These are phyloP conservation scores for Glycine soja DNA, from an alignment of 306 rosid genomes.

Conservation along the genomic window DNA sequence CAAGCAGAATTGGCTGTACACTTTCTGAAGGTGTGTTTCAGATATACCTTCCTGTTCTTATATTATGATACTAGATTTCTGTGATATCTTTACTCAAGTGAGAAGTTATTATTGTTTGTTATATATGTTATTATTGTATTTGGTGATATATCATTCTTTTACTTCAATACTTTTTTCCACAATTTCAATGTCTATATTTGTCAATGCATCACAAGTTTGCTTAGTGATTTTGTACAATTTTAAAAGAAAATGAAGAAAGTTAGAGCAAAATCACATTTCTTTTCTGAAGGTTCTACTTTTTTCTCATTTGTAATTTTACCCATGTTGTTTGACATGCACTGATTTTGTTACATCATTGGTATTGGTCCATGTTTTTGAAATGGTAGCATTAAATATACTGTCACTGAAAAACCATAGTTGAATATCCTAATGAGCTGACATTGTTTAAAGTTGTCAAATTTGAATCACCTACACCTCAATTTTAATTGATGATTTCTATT, in stretches of 20 bases:
- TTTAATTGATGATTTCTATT: background rate
- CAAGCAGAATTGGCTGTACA: conserved; percentile 96
- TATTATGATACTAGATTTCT: background rate
- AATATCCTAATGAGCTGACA: background rate
- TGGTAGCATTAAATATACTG: background rate
- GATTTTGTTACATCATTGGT: too few species aligned
- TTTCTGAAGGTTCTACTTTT: background rate
- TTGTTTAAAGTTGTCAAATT: background rate
- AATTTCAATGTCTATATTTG: background rate
- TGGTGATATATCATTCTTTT: background rate
- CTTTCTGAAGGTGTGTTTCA: conserved; percentile 78
- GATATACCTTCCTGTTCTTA: conserved; percentile 3
- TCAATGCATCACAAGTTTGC: conserved; percentile 19
- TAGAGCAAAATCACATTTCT: conserved; percentile 27
- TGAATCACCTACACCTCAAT: background rate
- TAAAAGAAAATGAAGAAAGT: conserved; percentile 17
- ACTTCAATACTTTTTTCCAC: background rate
- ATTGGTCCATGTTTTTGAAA: too few species aligned
- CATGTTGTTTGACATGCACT: conserved; percentile 5
- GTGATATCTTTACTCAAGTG: conserved; percentile 2
- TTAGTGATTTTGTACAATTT: conserved; percentile 23
- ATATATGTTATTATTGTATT: background rate
- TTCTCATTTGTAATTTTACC: background rate
- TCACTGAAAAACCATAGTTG: background rate
- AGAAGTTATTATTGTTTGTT: background rate